phyloP scores from a whole-genome alignment of 306 rosid species.

The Gynostemma pentaphyllum region DNA sequence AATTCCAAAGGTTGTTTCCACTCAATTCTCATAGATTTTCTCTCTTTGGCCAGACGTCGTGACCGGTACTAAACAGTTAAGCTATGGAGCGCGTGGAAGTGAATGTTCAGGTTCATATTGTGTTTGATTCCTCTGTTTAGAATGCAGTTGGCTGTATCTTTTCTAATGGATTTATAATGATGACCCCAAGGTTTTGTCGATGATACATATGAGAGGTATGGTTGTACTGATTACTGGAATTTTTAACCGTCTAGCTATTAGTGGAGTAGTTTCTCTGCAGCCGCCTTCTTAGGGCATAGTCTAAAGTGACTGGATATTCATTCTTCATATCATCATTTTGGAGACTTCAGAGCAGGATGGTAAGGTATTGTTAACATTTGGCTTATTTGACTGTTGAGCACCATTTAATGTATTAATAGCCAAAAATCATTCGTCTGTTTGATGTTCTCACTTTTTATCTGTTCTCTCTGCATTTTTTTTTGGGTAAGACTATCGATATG shows the following conservation, averaged over 20 bases:
- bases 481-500: no score
- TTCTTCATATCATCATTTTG: conserved; percentile 7
- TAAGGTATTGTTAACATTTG: conserved; percentile 1
- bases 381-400: neutral
- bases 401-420: conserved; percentile 5
- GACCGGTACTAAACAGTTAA: conserved; percentile 9
- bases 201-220: conserved; percentile 36
- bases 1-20: neutral
- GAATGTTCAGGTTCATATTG: conserved; percentile 23
- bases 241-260: conserved; percentile 2
- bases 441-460: neutral
- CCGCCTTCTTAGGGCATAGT: neutral
- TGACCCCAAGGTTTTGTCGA: conserved; percentile 25
- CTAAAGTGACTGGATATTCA: neutral
- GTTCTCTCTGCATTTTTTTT: neutral
- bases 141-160: conserved; percentile 11
- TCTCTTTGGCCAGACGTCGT: conserved; percentile 3
- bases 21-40: neutral
- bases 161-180: neutral
- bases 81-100: conserved; percentile 17
- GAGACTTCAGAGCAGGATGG: conserved; percentile 1
- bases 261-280: conserved; percentile 6
- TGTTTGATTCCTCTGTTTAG: conserved; percentile 7
- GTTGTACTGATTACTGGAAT: conserved; percentile 20
- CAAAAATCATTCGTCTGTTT: neutral